Conservation (phyloP, 306 rosid genomes). For the Gynostemma pentaphyllum region DNA sequence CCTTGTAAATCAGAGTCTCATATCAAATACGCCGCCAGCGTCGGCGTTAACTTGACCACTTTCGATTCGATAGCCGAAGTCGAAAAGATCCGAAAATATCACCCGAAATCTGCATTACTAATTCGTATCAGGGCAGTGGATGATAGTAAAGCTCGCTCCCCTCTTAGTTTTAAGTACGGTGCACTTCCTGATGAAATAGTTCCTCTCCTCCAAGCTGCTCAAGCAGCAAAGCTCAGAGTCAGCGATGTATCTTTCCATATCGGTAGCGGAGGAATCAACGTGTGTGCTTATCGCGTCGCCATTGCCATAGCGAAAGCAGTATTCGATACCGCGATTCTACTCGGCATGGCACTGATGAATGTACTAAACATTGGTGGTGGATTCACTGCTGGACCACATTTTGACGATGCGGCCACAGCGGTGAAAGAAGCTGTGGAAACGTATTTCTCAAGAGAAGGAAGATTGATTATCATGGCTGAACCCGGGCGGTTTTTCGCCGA, state of each 20-base stretch:
- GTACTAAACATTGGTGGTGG: slow-evolving; percentile 49
- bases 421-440: slow-evolving; percentile 12
- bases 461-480: slow-evolving; percentile 1
- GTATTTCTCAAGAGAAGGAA: neutral
- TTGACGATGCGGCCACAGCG: slow-evolving; percentile 17
- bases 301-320: slow-evolving; percentile 20
- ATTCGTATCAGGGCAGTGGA: neutral
- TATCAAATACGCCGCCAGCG: slow-evolving; percentile 9
- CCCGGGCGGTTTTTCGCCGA: slow-evolving; percentile 12
- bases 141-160: neutral
- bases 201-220: slow-evolving; percentile 30
- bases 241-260: slow-evolving; percentile 46
- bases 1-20: slow-evolving; percentile 13
- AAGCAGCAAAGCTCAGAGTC: slow-evolving; percentile 16
- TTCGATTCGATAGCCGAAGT: slow-evolving; percentile 11
- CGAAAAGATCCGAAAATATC: neutral
- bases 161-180: slow-evolving; percentile 6
- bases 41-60: neutral
- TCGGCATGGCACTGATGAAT: slow-evolving; percentile 31
- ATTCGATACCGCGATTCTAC: slow-evolving; percentile 19
- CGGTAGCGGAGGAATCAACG: slow-evolving; percentile 33
- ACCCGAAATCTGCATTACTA: slow-evolving; percentile 8
- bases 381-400: slow-evolving; percentile 17
- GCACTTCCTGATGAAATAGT: slow-evolving; percentile 21
- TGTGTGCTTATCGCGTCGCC: slow-evolving; percentile 13